A percentile compares a stretch with the other conserved stretches of the same genome.
Evolutionary conservation across 2,329 filamentous ascomycete species (phyloP).

Genomic region (Penicillium crustosum): DNA sequence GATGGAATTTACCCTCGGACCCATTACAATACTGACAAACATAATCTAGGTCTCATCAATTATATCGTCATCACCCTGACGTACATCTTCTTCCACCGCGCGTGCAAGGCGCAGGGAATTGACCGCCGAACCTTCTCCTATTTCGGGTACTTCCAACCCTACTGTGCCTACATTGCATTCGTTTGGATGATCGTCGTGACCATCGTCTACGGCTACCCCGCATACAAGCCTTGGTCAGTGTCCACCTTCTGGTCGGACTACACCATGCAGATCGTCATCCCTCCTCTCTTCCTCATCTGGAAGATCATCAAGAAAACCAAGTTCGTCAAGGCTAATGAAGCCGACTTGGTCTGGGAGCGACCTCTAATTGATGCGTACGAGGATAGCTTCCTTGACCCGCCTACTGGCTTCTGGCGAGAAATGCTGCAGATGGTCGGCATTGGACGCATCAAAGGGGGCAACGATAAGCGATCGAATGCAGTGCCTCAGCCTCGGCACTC

Average conservation of each 20-base stretch:
- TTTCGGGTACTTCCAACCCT: constrained; percentile 60
- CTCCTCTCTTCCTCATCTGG: constrained; percentile 59
- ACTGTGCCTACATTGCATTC: constrained; percentile 43
- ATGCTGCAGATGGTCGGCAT: constrained; percentile 49
- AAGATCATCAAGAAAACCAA: constrained; percentile 63
- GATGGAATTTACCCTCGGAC: background rate
- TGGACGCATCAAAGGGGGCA: constrained; percentile 17
- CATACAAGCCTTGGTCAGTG: constrained; percentile 49
- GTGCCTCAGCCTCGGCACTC: background rate
- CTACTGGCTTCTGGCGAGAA: constrained; percentile 58
- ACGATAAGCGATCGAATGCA: constrained; percentile 12
- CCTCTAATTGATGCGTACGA: constrained; percentile 61
- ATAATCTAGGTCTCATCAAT: constrained; percentile 49
- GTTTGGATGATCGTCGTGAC: constrained; percentile 29
- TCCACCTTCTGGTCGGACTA: constrained; percentile 54
- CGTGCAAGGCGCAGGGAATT: constrained; percentile 52
- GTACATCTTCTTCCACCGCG: constrained; percentile 60
- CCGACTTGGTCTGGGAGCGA: constrained; percentile 62
- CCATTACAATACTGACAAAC: background rate
- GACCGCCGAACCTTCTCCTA: constrained; percentile 59
- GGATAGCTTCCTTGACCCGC: constrained; percentile 49
- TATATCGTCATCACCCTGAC: constrained; percentile 61
- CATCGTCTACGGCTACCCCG: constrained; percentile 56
- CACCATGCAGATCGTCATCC: constrained; percentile 57
- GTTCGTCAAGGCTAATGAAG: constrained; percentile 54